Evolutionary conservation across 169 alveolate genomes (phyloP).

Genomic region (Babesia ovata): DNA sequence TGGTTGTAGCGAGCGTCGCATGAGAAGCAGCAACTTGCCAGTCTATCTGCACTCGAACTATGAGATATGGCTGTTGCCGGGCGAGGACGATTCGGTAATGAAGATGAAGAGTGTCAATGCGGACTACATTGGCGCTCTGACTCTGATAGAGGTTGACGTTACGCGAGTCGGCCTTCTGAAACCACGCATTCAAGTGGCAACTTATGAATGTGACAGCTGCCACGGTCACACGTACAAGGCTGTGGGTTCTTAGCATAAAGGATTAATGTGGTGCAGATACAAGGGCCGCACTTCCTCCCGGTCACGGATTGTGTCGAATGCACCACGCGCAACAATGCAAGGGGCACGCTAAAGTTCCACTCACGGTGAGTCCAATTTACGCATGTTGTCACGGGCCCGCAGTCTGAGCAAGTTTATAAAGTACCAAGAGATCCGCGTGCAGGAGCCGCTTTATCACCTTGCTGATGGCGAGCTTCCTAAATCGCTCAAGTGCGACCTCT

Average conservation of each 20-base stretch:
- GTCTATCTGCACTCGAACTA: slow-evolving; percentile 50
- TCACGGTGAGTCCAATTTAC: slow-evolving; percentile 50
- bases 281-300: slow-evolving; percentile 88
- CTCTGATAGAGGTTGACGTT: slow-evolving; percentile 84
- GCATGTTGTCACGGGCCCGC: background rate
- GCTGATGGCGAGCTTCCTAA: slow-evolving; percentile 95
- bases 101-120: slow-evolving; percentile 90
- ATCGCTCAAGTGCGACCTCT: slow-evolving; percentile 84
- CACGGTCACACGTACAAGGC: slow-evolving; percentile 85
- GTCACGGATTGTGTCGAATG: slow-evolving; percentile 89
- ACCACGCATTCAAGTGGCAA: slow-evolving; percentile 92
- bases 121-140: slow-evolving; percentile 87
- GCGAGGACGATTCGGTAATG: slow-evolving; percentile 74
- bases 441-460: slow-evolving; percentile 92
- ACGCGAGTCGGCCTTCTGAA: slow-evolving; percentile 90
- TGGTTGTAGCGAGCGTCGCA: slow-evolving; percentile 66
- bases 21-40: slow-evolving; percentile 83
- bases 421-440: slow-evolving; percentile 91
- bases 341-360: slow-evolving; percentile 83
- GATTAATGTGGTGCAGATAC: slow-evolving; percentile 72
- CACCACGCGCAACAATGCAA: slow-evolving; percentile 82
- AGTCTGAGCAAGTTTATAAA: slow-evolving; percentile 85
- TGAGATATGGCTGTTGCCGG: slow-evolving; percentile 76
- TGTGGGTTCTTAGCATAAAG: slow-evolving; percentile 18
- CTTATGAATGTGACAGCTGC: slow-evolving; percentile 94